phyloP scores from a whole-genome alignment of 805 yeast species.

The Cyberlindnera xylosilytica region DNA sequence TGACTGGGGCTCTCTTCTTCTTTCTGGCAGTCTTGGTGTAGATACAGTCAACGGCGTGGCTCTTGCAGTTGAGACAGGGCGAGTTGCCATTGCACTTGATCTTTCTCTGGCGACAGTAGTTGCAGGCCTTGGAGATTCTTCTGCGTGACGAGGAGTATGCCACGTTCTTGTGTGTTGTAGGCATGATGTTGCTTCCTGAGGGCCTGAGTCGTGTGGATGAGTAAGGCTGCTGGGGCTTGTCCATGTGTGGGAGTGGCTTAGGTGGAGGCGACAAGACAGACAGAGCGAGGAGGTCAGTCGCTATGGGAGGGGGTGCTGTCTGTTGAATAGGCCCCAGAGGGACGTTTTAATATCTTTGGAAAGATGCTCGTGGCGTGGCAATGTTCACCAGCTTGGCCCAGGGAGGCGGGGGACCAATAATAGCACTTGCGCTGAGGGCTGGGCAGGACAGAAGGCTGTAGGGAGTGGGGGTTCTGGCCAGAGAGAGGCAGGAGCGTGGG shows the following conservation, averaged over 20 bases:
- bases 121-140: constrained; percentile 38
- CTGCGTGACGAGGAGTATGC: constrained; percentile 21
- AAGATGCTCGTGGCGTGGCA: too few relatives aligned
- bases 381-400: too few relatives aligned
- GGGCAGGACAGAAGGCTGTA: too few relatives aligned
- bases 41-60: constrained; percentile 76
- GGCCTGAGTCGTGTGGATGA: background rate
- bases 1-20: constrained; percentile 18
- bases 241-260: background rate
- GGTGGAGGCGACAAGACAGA: background rate
- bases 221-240: background rate
- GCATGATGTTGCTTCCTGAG: background rate
- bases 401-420: too few relatives aligned
- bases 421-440: too few relatives aligned
- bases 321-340: too few relatives aligned
- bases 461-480: too few relatives aligned
- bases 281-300: too few relatives aligned
- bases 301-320: too few relatives aligned
- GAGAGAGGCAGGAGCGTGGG: too few relatives aligned
- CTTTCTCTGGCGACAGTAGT: constrained; percentile 40
- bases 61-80: constrained; percentile 80
- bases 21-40: constrained; percentile 38
- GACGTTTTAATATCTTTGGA: too few relatives aligned
- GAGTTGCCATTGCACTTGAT: constrained; percentile 37
- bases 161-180: background rate